Base-by-base conservation (phyloP, 106 monocot genomes). In the Alisma plantagoaquatica region DNA sequence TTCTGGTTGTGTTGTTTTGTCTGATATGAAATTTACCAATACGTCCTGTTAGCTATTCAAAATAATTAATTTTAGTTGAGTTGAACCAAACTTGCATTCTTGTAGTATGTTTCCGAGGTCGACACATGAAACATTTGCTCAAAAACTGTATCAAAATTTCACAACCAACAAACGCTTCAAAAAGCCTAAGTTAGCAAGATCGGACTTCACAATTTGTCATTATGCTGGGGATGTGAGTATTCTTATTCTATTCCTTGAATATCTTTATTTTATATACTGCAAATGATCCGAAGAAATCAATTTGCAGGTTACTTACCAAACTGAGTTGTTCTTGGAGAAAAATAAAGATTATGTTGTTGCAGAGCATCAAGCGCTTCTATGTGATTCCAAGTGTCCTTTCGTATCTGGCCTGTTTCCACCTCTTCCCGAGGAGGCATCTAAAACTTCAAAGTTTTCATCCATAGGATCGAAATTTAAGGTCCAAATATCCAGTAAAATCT, bases 401-500 rank as follows among this genome's bases (percentile, higher is more conserved):
- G 79, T 88, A 66, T 66, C 88, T 25, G 54, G 63, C 24, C 60
- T 88, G 31, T 88, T 88, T 70, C 88, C 88, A 22, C 75, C 47
- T 46, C 65, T 56, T 14, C 52, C 82, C 19, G 79, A 79, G 46
- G 79, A 88, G 41, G 46, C 66, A 25, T 66, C 66, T 17, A 66
- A 66, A 56, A 48, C 66, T 33, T 57, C 66, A 35, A 66, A 69
- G 48, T 69, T 69, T 45, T 60, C 60, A 46, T 83, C 88, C 8
- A 88, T 88, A n/a, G 88, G 83, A 0, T 67, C 75, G 56, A 75
- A 75, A 27, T 88, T 88, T 63, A 88, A 88, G 83, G 88, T 45
- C 30, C 16, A 12, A 6, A 11, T 48, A 49, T 47, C 45, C 56
- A 55, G 18, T 33, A 11, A 14, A 3, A 16, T 15, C 5, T 23